Percentiles rank a stretch among this genome's conserved stretches.
Conservation (phyloP, 164 flowering plant species). For the Liquidambar formosana region DNA sequence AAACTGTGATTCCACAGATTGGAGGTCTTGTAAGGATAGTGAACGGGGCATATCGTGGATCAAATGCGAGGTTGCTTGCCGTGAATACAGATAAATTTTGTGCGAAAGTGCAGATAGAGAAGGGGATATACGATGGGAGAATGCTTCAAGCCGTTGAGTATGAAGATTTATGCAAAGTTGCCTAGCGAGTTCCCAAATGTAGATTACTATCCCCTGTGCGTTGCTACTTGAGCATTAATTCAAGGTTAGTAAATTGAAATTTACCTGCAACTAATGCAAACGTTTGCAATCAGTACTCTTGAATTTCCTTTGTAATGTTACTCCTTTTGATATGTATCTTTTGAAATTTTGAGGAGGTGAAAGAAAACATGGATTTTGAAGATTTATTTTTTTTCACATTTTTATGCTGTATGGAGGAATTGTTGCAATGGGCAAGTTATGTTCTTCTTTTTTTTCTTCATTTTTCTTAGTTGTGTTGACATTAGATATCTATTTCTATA, state of each 20-base stretch:
- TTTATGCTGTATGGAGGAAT: too few relatives aligned
- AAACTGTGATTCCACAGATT: conserved; percentile 88
- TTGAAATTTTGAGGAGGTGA: too few relatives aligned
- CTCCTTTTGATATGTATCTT: not conserved
- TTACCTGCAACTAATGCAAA: too few relatives aligned
- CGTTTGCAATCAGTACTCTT: not conserved
- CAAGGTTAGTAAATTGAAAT: too few relatives aligned
- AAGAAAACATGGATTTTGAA: too few relatives aligned
- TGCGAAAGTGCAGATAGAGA: conserved; percentile 85
- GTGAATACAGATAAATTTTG: conserved; percentile 66
- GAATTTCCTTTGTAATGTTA: not conserved
- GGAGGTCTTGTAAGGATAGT: conserved; percentile 79
- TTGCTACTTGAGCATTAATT: too few relatives aligned
- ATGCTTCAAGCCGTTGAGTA: conserved; percentile 74
- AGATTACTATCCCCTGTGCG: too few relatives aligned
- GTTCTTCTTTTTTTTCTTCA: too few relatives aligned
- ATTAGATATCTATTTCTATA: too few relatives aligned
- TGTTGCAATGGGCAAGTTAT: too few relatives aligned
- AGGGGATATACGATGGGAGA: conserved; percentile 83
- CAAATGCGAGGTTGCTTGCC: conserved; percentile 60
- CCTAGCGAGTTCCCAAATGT: conserved; percentile 18
- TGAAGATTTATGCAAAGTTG: conserved; percentile 81
- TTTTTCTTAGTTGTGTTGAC: too few relatives aligned
- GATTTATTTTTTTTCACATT: too few relatives aligned
- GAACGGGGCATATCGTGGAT: conserved; percentile 94